Evolutionary conservation across 495 filamentous ascomycete genomes (phyloP).

Genomic region (Neurospora discreta): DNA sequence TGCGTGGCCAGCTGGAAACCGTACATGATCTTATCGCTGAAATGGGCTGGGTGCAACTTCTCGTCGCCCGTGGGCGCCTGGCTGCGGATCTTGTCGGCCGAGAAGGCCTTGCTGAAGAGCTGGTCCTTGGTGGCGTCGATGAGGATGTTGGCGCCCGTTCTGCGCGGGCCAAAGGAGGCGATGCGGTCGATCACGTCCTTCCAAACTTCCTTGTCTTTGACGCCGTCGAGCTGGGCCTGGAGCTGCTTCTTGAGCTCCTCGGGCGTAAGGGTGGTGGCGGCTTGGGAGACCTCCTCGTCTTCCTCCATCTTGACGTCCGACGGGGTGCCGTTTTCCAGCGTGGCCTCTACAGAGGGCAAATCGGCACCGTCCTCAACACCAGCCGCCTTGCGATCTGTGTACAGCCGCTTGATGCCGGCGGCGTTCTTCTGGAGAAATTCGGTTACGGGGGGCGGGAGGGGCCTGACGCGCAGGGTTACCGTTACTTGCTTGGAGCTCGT

Average conservation of each 20-base stretch:
- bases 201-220: slow-evolving; percentile 67
- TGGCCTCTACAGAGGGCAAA: slow-evolving; percentile 22
- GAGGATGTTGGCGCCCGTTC: slow-evolving; percentile 80
- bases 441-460: slow-evolving; percentile 67
- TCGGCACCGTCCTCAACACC: slow-evolving; percentile 23
- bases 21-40: slow-evolving; percentile 82
- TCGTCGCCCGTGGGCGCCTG: slow-evolving; percentile 30
- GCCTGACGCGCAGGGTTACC: slow-evolving; percentile 65
- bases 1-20: slow-evolving; percentile 88
- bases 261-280: slow-evolving; percentile 47
- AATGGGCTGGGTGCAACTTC: slow-evolving; percentile 55
- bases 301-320: slow-evolving; percentile 24
- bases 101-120: slow-evolving; percentile 64
- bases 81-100: slow-evolving; percentile 25
- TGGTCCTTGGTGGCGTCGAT: slow-evolving; percentile 70
- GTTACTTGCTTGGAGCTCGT: slow-evolving; percentile 81
- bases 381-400: slow-evolving; percentile 46
- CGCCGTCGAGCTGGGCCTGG: slow-evolving; percentile 45
- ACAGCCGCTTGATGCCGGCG: slow-evolving; percentile 66
- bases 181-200: slow-evolving; percentile 67
- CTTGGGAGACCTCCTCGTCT: slow-evolving; percentile 38
- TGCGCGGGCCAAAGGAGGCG: slow-evolving; percentile 74
- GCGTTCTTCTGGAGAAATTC: slow-evolving; percentile 76
- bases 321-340: slow-evolving; percentile 32
- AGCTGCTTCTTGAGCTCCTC: slow-evolving; percentile 69